phyloP scores from a whole-genome alignment of 768 basidiomycete species.

The Gyrodon lividus region DNA sequence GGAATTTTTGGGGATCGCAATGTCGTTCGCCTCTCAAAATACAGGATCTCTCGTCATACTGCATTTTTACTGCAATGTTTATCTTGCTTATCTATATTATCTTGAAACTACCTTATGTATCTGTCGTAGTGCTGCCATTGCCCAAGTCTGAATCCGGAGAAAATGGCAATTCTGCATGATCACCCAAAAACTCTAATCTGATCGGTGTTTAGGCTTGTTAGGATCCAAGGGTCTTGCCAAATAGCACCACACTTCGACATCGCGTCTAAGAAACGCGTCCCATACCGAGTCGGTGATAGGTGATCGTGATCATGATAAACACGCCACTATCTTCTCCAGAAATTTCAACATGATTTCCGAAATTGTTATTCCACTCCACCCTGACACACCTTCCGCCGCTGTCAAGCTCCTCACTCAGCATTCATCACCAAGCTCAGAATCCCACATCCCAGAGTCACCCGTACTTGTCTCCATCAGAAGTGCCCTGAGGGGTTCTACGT shows the following conservation, averaged over 20 bases:
- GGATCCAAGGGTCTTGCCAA: conserved; percentile 5
- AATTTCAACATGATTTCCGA: conserved; percentile 16
- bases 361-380: conserved; percentile 40
- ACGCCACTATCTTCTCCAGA: neutral
- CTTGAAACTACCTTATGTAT: conserved; percentile 36
- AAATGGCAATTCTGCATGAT: no score
- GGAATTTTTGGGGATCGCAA: conserved; percentile 27
- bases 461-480: conserved; percentile 57
- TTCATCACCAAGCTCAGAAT: conserved; percentile 15
- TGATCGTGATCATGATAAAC: neutral
- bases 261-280: neutral
- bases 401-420: conserved; percentile 38
- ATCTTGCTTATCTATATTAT: conserved; percentile 39
- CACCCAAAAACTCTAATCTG: no score
- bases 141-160: no score
- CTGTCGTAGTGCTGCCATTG: conserved; percentile 19
- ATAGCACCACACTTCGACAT: neutral
- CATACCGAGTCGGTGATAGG: no score
- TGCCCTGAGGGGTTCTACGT: conserved; percentile 57
- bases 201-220: conserved; percentile 18
- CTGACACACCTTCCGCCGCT: conserved; percentile 44
- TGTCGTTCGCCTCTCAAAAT: conserved; percentile 23
- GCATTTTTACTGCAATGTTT: conserved; percentile 36
- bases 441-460: conserved; percentile 28
- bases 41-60: conserved; percentile 34